phyloP scores from a whole-genome alignment of 2,329 filamentous ascomycete species.

The Fusarium sp. region DNA sequence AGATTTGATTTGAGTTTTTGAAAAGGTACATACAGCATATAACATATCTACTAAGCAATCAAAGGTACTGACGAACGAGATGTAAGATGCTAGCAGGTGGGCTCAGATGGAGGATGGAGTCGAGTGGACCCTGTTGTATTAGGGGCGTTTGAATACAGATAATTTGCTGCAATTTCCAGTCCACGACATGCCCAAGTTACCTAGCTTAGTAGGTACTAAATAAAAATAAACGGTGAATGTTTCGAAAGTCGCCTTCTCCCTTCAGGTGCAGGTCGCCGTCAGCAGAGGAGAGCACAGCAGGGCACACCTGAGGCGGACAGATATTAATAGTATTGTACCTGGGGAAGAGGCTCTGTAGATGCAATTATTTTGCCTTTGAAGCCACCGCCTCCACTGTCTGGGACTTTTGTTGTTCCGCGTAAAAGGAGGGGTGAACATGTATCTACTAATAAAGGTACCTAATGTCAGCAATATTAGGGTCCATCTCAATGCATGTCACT shows the following conservation, averaged over 20 bases:
- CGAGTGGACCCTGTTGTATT: constrained; percentile 36
- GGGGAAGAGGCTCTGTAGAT: no score
- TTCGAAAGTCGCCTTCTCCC: constrained; percentile 32
- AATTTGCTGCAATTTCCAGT: constrained; percentile 39
- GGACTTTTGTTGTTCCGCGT: no score
- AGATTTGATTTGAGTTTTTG: neutral
- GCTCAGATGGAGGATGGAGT: constrained; percentile 29
- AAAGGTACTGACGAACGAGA: constrained; percentile 34
- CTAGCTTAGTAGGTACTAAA: constrained; percentile 15
- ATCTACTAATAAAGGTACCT: constrained; percentile 8
- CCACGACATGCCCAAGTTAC: constrained; percentile 7
- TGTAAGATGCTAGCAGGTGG: constrained; percentile 28
- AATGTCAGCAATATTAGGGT: constrained; percentile 22
- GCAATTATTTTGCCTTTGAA: no score
- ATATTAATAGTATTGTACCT: neutral
- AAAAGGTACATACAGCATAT: neutral
- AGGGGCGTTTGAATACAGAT: constrained; percentile 35
- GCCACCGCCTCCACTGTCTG: no score
- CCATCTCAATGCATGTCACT: constrained; percentile 30
- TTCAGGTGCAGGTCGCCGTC: constrained; percentile 34
- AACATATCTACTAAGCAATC: constrained; percentile 11
- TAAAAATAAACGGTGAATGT: constrained; percentile 40
- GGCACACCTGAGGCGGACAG: neutral
- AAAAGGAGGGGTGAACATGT: constrained; percentile 14
- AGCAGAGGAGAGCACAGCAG: neutral